A percentile compares a stretch with the other conserved stretches of the same genome.
Evolutionary conservation across 2,329 filamentous ascomycete species (phyloP).

Genomic region (Trichoderma atroviride): DNA sequence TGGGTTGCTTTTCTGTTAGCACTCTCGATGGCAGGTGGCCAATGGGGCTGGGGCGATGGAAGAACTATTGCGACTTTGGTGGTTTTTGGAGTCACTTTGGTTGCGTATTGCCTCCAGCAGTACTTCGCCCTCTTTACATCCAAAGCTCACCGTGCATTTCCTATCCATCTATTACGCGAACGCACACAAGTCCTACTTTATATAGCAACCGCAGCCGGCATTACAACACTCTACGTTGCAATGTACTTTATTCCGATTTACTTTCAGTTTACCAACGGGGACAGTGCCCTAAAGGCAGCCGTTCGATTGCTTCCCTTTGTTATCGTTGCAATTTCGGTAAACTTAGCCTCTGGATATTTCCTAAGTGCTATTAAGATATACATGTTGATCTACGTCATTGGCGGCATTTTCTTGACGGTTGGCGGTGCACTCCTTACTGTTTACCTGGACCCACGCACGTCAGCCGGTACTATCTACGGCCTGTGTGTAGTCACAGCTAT

Average conservation of each 20-base stretch:
- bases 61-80: background rate
- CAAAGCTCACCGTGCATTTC: background rate
- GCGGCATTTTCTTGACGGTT: background rate
- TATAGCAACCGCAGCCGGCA: background rate
- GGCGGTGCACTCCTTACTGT: background rate
- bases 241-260: background rate
- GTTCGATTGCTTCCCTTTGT: background rate
- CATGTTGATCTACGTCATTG: background rate
- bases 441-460: background rate
- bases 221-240: background rate
- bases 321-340: background rate
- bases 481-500: background rate
- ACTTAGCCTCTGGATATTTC: background rate
- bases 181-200: background rate
- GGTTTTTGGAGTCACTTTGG: background rate
- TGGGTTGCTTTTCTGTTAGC: background rate
- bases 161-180: background rate
- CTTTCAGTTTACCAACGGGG: background rate
- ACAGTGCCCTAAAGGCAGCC: background rate
- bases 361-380: background rate
- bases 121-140: background rate
- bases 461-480: background rate
- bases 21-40: background rate
- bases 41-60: background rate
- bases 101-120: background rate